Base-by-base conservation (phyloP, 2,329 filamentous ascomycete species). In the Phyllosticta citribraziliensis region DNA sequence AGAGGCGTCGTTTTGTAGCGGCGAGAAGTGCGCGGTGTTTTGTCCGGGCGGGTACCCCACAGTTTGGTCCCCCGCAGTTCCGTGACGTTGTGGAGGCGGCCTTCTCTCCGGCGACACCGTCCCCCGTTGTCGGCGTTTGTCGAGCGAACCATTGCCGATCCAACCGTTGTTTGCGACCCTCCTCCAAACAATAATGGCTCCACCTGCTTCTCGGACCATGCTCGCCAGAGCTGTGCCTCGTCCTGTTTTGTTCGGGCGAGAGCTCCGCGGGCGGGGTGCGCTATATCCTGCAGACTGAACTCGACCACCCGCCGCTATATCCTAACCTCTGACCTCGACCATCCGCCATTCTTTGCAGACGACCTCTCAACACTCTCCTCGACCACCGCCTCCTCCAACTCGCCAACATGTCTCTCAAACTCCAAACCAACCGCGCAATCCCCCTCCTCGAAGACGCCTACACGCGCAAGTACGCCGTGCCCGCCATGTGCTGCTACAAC, bases 401-500 rank as follows among this genome's bases (percentile, higher is more conserved):
- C 22, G 22, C 35, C 24, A 14, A 17, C 51, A 52, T 55, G 51
- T 52, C 20, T 47, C 51, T 50, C 57, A 52, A 11, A 35, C 52
- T 30, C 24, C 25, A 40, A 25, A 19, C 55, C 30, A 61, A 61
- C 55, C 59, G 59, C 19, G 70, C 71, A 12, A 66, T 73, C 25
- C 69, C 67, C 68, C 83, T 86, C 67, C 79, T 86, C 67, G 77
- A 83, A 66, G 79, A 80, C 61, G 84, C 84, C 60, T 75, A 77
- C 55, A 73, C 76, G 24, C 80, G 81, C 67, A 76, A 79, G 35
- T 86, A 86, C 67, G 83, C 79, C 56, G 78, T 86, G 47, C 82
- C 82, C 9, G 83, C 79, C 64, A 84, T 84, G 77, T 85, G 83
- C 78, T 78, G 76, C 63, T 87, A 89, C 78, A 88, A 89, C 69